These are phyloP conservation scores for Herpotrichia juniperi DNA, from an alignment of 2,329 filamentous ascomycete species.

Conservation along the genomic window DNA sequence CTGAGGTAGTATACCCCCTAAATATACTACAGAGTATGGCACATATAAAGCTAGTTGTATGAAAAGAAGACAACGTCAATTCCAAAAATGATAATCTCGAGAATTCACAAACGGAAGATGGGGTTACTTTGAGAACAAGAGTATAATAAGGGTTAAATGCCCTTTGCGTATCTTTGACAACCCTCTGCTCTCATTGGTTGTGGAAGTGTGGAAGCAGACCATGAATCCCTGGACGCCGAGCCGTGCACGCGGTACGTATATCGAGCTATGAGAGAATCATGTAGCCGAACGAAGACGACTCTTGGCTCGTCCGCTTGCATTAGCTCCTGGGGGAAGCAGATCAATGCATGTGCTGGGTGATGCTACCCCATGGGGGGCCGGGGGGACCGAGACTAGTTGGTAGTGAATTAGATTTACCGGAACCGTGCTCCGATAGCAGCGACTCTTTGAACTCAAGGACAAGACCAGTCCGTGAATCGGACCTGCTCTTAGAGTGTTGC, in stretches of 20 bases:
- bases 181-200: constrained; percentile 9
- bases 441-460: not conserved
- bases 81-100: not conserved
- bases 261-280: not conserved
- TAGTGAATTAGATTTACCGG: not conserved
- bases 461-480: not conserved
- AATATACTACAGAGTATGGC: not conserved
- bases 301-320: not conserved
- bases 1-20: no score
- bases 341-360: constrained; percentile 2
- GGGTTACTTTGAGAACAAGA: not conserved
- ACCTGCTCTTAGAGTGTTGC: not conserved
- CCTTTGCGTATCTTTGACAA: not conserved
- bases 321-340: not conserved
- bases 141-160: not conserved
- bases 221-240: not conserved
- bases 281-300: not conserved
- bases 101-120: not conserved
- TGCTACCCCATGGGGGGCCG: constrained; percentile 3
- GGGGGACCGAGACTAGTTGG: not conserved
- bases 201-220: constrained; percentile 1
- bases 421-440: not conserved
- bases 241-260: not conserved
- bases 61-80: not conserved
- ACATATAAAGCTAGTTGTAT: not conserved